Base-by-base conservation (phyloP, 1,284 basidiomycete species). In the Apiotrichum sp. region DNA sequence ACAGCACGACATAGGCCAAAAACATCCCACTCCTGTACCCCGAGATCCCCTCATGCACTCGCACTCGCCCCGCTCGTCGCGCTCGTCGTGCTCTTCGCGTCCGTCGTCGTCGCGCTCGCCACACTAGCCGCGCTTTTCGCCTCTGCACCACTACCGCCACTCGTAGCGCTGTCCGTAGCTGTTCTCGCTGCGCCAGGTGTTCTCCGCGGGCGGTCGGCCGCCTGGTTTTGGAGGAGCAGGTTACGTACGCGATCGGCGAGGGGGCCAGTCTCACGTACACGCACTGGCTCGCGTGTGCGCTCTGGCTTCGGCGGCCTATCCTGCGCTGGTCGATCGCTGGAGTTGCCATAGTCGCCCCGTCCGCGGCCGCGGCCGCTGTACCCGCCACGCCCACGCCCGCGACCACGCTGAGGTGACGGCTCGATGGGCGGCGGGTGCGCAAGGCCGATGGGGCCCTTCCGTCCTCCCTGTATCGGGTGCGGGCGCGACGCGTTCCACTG, bases 381-480 rank as follows among this genome's bases (percentile, higher is more conserved):
- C 13, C 40, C 40, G 11, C 46, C 22, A 47, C 60, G 43, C 1
- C 56, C 56, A 4, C 56, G 35, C 6, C 45, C 16, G 16, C 45
- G 45, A 35, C 46, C 41, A 14, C 44, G 44, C 16, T 35, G 14
- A 22, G 11, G 35, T 34, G 22, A 29, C 14, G 44, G 36, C 36
- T 65, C 62, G 35, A 66, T 54, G 6, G 66, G 63, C 13, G 67
- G 69, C 14, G 67, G 69, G 55, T 64, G 58, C 36, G 69, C 69
- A 13, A 69, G 64, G 5, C 67, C 67, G 4, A 67, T 62, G 4
- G 69, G 69, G 9, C 69, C 67, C 50, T 64, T 53, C 7, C 67
- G 52, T 5, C 67, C 66, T 4, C 67, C 69, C 48, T 71, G 69
- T 38, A 71, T 71, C 16, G 69, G 68, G 55, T 71, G 69, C 6